Evolutionary conservation across 2,329 filamentous ascomycete genomes (phyloP).

Genomic region (Penicillium sclerotiorum): DNA sequence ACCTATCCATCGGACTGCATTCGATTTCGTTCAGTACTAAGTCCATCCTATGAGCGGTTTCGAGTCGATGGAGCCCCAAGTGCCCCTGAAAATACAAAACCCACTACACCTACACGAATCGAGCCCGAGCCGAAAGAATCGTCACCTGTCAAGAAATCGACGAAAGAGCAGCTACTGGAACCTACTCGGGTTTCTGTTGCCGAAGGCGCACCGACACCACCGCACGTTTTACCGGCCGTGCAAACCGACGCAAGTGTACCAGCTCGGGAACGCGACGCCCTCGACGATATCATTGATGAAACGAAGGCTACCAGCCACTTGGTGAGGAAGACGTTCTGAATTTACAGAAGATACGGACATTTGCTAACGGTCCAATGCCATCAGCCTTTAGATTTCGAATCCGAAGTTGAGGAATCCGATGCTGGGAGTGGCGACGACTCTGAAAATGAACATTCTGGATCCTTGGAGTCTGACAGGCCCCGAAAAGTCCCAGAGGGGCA

Average conservation of each 20-base stretch:
- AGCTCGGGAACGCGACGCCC: slow-evolving; percentile 51
- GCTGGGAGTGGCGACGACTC: slow-evolving; percentile 13
- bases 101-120: slow-evolving; percentile 2
- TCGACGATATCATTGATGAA: slow-evolving; percentile 67
- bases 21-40: slow-evolving; percentile 58
- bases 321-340: slow-evolving; percentile 31
- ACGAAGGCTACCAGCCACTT: slow-evolving; percentile 63
- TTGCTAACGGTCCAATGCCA: slow-evolving; percentile 25
- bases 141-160: slow-evolving; percentile 33
- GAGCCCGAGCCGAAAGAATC: slow-evolving; percentile 16
- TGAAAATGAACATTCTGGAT: slow-evolving; percentile 17
- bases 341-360: background rate
- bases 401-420: slow-evolving; percentile 20
- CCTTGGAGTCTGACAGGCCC: slow-evolving; percentile 1
- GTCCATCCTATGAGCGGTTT: slow-evolving; percentile 59
- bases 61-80: slow-evolving; percentile 32
- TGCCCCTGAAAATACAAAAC: slow-evolving; percentile 14
- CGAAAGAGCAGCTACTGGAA: slow-evolving; percentile 19
- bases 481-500: background rate
- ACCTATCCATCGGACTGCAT: slow-evolving; percentile 71
- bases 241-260: slow-evolving; percentile 10
- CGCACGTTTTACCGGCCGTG: background rate
- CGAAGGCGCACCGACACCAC: slow-evolving; percentile 7
- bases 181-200: slow-evolving; percentile 15
- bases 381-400: slow-evolving; percentile 40